Conservation (phyloP, 2,329 filamentous ascomycete species). For the Corniculantispora saksenae region DNA sequence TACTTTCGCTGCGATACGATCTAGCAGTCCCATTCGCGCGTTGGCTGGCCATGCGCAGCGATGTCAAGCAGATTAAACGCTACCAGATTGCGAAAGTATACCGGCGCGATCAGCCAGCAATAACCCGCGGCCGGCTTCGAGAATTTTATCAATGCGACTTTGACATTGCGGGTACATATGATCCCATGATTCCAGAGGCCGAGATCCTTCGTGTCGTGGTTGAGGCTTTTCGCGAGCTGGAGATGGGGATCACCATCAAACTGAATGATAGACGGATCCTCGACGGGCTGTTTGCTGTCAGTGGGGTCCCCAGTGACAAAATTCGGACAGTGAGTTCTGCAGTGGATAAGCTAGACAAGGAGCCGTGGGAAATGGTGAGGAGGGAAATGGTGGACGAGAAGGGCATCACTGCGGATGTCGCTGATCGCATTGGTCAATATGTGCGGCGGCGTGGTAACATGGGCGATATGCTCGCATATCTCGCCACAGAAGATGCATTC, state of each 20-base stretch:
- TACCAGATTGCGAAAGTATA: slow-evolving; percentile 92
- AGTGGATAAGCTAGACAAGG: slow-evolving; percentile 94
- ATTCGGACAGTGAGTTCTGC: slow-evolving; percentile 87
- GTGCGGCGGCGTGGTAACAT: slow-evolving; percentile 70
- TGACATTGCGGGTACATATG: slow-evolving; percentile 85
- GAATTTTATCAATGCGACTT: slow-evolving; percentile 99
- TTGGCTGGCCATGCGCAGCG: slow-evolving; percentile 88
- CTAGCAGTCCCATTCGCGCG: slow-evolving; percentile 87
- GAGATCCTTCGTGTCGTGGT: slow-evolving; percentile 82
- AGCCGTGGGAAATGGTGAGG: slow-evolving; percentile 84
- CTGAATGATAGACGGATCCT: slow-evolving; percentile 88
- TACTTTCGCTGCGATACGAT: slow-evolving; percentile 75
- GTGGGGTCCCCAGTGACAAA: slow-evolving; percentile 80
- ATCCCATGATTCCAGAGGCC: slow-evolving; percentile 88
- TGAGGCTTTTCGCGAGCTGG: slow-evolving; percentile 81
- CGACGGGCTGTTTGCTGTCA: slow-evolving; percentile 81
- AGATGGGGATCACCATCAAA: slow-evolving; percentile 71
- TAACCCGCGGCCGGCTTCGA: slow-evolving; percentile 88
- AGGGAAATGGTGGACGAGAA: slow-evolving; percentile 94
- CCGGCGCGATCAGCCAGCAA: slow-evolving; percentile 53
- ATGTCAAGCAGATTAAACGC: slow-evolving; percentile 81
- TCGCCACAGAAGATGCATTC: slow-evolving; percentile 59
- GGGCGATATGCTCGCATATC: slow-evolving; percentile 68
- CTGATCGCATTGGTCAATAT: slow-evolving; percentile 84
- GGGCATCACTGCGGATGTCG: slow-evolving; percentile 71